Evolutionary conservation across 108 stramenopile genomes (phyloP), one percentile per base, ranked within the genome.

Genomic region (Cyclotella atomus): DNA sequence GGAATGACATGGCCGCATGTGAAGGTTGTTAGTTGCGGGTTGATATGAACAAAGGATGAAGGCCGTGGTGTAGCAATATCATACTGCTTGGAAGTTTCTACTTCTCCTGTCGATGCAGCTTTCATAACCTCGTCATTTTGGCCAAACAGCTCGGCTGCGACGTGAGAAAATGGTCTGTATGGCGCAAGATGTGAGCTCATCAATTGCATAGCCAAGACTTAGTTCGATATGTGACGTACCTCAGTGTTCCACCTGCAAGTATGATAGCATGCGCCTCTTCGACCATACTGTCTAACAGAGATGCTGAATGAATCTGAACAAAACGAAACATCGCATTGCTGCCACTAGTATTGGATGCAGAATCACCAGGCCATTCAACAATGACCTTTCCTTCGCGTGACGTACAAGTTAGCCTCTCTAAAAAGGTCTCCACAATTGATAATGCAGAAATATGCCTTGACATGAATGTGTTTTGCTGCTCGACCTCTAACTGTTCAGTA

Each of bases 1-100:
- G 53, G 77, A 68, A 99, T 93, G 6, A 99, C 97, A 75, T 99
- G 99, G 38, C 90, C 95, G 79, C 97, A 99, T 9, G 97, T 85
- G 85, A 98, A 99, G 28, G 90, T 89, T 33, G 85, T 72, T 41
- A 91, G 76, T 16, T 70, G 59, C 28, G 84, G 60, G 10, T 83
- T 71, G 17, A 67, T 43, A 41, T 80, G 64, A 15, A 63, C 30
- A 34, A 52, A 45, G 8, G 79, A 80, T 43, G 71, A 69, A 50
- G 71, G 65, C 32, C 35, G 59, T 20, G 30, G 25, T 24, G 59
- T 0, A 24, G 65, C 45, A 36, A 36, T 35, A 32, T 71, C 71
- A 35, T 47, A 84, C 30, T 47, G 47, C 2, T 21, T 49, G 20
- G 38, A 43, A 50, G 87, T 50, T 34, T 63, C 50, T 17, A 9